Evolutionary conservation across 176 grass and related monocot genomes (phyloP).

Genomic region (Triticum timopheevii): DNA sequence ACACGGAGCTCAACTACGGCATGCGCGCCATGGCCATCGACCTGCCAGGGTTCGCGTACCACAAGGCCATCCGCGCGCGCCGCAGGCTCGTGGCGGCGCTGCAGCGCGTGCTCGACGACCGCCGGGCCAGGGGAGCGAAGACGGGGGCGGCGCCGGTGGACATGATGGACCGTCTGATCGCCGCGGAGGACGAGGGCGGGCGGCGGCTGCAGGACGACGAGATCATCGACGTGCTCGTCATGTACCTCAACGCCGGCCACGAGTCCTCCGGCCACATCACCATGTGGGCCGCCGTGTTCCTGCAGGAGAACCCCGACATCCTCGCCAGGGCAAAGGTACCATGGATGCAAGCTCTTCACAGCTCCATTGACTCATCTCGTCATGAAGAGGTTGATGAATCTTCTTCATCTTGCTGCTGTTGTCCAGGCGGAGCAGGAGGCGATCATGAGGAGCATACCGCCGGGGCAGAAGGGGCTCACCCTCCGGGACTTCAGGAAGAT

Average conservation of each 20-base stretch:
- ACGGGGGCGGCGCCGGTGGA: constrained; percentile 19
- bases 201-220: constrained; percentile 61
- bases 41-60: constrained; percentile 81
- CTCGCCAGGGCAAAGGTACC: constrained; percentile 69
- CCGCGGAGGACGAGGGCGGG: constrained; percentile 57
- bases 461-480: constrained; percentile 58
- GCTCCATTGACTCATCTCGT: not conserved
- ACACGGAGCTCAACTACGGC: constrained; percentile 87
- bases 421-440: constrained; percentile 86
- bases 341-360: constrained; percentile 17
- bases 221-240: constrained; percentile 81
- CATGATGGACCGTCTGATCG: constrained; percentile 87
- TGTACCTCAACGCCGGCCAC: constrained; percentile 96
- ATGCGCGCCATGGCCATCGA: constrained; percentile 92
- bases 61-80: constrained; percentile 63
- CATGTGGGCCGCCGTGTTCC: constrained; percentile 91
- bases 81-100: constrained; percentile 53
- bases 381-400: not conserved
- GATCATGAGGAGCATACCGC: constrained; percentile 58
- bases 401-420: not conserved
- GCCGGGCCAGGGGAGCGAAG: constrained; percentile 17
- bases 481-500: constrained; percentile 91
- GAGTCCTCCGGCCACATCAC: constrained; percentile 96
- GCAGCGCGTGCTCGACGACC: constrained; percentile 56
- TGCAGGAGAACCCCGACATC: constrained; percentile 76